Evolutionary conservation across 2,329 filamentous ascomycete species (phyloP).

Genomic region (Ustulina deusta): DNA sequence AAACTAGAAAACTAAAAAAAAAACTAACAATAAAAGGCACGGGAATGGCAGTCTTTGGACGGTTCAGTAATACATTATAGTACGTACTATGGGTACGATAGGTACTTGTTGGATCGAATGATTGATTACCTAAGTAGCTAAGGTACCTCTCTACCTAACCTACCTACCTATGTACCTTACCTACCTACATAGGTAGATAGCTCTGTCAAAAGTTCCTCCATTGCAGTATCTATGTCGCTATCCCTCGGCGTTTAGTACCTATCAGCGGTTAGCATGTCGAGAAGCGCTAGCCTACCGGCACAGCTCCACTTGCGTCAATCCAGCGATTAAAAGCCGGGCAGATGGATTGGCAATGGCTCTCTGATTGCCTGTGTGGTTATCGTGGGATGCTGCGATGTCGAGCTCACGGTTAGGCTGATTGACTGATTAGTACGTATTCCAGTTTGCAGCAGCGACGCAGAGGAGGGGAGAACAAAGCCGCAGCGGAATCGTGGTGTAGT

Average conservation of each 20-base stretch:
- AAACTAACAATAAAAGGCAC: background rate
- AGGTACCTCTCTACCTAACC: no score
- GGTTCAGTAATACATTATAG: no score
- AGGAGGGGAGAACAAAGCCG: slow-evolving; percentile 13
- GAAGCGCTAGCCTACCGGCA: slow-evolving; percentile 14
- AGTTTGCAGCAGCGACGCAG: slow-evolving; percentile 13
- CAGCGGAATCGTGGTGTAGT: slow-evolving; percentile 23
- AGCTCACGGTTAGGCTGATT: slow-evolving; percentile 18
- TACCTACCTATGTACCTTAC: no score
- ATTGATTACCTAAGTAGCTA: no score
- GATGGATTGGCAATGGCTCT: slow-evolving; percentile 19
- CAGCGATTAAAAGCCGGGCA: slow-evolving; percentile 22
- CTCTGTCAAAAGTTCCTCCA: no score
- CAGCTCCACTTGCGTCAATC: slow-evolving; percentile 12
- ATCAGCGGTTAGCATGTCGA: slow-evolving; percentile 15
- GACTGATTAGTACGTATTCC: slow-evolving; percentile 13
- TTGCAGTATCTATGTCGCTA: background rate
- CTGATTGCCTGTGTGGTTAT: slow-evolving; percentile 23
- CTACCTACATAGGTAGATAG: no score
- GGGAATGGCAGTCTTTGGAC: background rate
- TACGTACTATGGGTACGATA: no score
- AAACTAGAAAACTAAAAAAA: slow-evolving; percentile 1
- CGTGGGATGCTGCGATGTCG: slow-evolving; percentile 32
- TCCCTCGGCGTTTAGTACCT: slow-evolving; percentile 1
- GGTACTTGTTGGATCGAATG: no score